These are phyloP conservation scores for Plectranthus barbatus DNA, from an alignment of 257 asterid genomes.

Conservation along the genomic window DNA sequence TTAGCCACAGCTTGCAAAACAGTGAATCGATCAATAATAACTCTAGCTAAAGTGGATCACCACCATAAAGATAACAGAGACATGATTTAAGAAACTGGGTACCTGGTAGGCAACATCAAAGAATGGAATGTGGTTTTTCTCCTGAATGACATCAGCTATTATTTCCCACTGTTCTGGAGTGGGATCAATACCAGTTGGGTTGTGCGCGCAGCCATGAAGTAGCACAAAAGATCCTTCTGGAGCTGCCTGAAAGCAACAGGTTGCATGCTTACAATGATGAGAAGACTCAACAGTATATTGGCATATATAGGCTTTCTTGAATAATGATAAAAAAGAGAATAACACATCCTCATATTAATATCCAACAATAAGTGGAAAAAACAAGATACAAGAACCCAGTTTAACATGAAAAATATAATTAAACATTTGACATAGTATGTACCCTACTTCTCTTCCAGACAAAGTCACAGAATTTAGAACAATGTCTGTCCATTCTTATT, in stretches of 20 bases:
- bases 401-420: background rate
- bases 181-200: conserved; percentile 98
- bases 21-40: background rate
- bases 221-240: conserved; percentile 90
- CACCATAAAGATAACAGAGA: background rate
- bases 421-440: background rate
- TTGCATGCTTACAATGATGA: background rate
- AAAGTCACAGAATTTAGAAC: background rate
- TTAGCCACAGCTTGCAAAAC: background rate
- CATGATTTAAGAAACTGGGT: conserved; percentile 2
- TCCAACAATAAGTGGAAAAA: background rate
- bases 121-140: conserved; percentile 86
- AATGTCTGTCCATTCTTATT: background rate
- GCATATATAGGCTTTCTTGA: background rate
- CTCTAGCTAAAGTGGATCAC: background rate
- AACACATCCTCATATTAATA: background rate
- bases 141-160: conserved; percentile 85
- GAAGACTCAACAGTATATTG: background rate
- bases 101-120: conserved; percentile 99
- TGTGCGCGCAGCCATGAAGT: conserved; percentile 98
- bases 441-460: background rate
- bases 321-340: background rate
- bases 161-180: conserved; percentile 83
- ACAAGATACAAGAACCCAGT: background rate
- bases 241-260: conserved; percentile 52